Conservation (phyloP, 108 stramenopile species). For the Fragilariopsis cylindrus region DNA sequence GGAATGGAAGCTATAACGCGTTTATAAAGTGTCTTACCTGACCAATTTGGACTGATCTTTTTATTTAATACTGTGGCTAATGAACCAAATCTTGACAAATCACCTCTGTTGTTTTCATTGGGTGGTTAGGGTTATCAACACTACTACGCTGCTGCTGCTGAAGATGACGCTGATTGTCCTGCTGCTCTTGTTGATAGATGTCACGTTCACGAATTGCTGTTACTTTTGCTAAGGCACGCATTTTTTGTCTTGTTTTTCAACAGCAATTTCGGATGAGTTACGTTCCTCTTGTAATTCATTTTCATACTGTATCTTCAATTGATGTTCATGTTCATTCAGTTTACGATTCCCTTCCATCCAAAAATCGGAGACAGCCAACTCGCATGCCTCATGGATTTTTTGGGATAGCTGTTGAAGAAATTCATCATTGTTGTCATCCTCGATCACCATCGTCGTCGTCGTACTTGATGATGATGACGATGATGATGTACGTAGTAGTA, state of each 20-base stretch:
- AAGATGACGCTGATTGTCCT: background rate
- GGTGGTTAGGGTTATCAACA: too few species aligned
- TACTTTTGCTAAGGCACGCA: conserved; percentile 31
- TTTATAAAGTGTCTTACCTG: too few species aligned
- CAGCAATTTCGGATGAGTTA: background rate
- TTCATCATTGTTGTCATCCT: background rate
- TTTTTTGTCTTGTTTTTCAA: conserved; percentile 28
- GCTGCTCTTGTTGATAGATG: conserved; percentile 13
- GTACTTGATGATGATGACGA: too few species aligned
- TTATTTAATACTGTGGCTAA: conserved; percentile 7
- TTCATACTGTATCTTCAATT: conserved; percentile 10
- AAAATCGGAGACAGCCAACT: background rate
- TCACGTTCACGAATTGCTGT: conserved; percentile 24
- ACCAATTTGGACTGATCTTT: too few species aligned
- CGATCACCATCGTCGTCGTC: background rate
- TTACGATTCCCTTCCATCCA: conserved; percentile 2
- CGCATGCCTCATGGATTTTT: background rate
- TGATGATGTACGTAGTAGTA: too few species aligned
- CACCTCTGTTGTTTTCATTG: background rate
- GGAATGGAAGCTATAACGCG: too few species aligned
- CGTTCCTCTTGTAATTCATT: conserved; percentile 19
- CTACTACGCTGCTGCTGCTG: too few species aligned
- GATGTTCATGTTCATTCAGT: conserved; percentile 3
- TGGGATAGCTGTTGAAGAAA: background rate
- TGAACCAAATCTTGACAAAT: background rate